These are phyloP conservation scores for Suhomyces sp. DNA, from an alignment of 805 yeast genomes.

Conservation along the genomic window DNA sequence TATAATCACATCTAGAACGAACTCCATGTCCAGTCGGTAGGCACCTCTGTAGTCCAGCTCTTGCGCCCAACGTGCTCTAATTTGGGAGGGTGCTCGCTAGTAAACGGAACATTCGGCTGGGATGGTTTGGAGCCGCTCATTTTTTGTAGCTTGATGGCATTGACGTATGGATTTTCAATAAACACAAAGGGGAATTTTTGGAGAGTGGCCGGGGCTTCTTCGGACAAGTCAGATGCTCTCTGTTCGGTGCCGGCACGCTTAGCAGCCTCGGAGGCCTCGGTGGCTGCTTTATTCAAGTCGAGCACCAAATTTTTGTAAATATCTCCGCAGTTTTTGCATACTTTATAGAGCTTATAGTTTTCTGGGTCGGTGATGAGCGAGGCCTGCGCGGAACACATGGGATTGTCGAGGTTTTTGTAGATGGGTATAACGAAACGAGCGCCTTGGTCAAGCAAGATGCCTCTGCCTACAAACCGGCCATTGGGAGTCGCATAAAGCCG, in stretches of 20 bases:
- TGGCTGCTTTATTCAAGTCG: slow-evolving; percentile 9
- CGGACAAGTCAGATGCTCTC: background rate
- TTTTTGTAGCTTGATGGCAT: background rate
- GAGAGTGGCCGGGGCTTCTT: slow-evolving; percentile 9
- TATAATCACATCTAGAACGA: slow-evolving; percentile 34
- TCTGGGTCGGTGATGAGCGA: slow-evolving; percentile 4
- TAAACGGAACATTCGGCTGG: background rate
- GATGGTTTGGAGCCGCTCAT: background rate
- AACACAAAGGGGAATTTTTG: slow-evolving; percentile 15
- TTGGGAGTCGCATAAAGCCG: slow-evolving; percentile 7
- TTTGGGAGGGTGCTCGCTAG: background rate
- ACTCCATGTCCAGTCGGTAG: slow-evolving; percentile 52
- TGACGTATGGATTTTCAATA: slow-evolving; percentile 26
- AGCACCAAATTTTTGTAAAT: slow-evolving; percentile 17
- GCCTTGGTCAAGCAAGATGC: slow-evolving; percentile 18
- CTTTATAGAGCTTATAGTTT: slow-evolving; percentile 24
- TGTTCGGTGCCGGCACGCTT: slow-evolving; percentile 8
- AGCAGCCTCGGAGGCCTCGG: slow-evolving; percentile 7
- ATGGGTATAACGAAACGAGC: slow-evolving; percentile 40
- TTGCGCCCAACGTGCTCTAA: slow-evolving; percentile 6
- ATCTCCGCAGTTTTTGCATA: slow-evolving; percentile 34
- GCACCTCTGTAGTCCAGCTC: slow-evolving; percentile 8
- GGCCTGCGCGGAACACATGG: slow-evolving; percentile 7
- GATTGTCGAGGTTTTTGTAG: slow-evolving; percentile 18
- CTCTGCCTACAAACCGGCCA: slow-evolving; percentile 12